Percentiles rank a stretch among this genome's conserved stretches.
Conservation (phyloP, 177 flowering plant species). For the Vitis hybrid region DNA sequence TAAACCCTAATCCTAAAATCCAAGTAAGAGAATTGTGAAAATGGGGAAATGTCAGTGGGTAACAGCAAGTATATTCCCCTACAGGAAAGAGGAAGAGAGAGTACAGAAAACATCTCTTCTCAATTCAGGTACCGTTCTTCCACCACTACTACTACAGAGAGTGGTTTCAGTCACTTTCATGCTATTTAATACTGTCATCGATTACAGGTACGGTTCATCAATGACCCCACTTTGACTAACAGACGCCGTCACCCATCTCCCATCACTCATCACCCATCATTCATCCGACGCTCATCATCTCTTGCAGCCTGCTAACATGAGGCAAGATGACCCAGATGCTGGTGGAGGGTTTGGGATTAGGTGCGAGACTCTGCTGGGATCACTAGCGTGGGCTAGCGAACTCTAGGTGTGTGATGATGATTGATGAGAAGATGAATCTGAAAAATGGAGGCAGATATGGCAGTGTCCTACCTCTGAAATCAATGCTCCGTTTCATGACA, state of each 20-base stretch:
- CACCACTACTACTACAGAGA: neutral
- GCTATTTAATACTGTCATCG: slow-evolving; percentile 1
- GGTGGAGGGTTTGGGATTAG: no score
- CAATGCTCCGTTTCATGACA: slow-evolving; percentile 61
- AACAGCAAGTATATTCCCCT: no score
- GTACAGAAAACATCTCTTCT: no score
- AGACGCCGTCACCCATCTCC: slow-evolving; percentile 4
- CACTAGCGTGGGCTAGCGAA: no score
- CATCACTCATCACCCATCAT: neutral
- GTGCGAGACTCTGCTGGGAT: no score
- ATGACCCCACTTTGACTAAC: slow-evolving; percentile 3
- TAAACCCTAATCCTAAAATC: neutral
- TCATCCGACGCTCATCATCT: no score
- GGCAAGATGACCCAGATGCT: no score
- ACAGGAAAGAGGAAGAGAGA: no score
- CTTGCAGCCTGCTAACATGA: no score
- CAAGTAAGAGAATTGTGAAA: neutral
- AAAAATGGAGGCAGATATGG: neutral
- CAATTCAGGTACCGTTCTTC: no score
- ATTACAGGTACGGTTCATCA: slow-evolving; percentile 9
- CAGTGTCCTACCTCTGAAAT: slow-evolving; percentile 59
- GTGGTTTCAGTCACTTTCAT: slow-evolving; percentile 9
- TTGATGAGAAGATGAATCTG: neutral
- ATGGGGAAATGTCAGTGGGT: no score
- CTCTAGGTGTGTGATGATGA: no score